Conservation (phyloP, 192 early-diverging fungal species). For the Podochytrium sp. region DNA sequence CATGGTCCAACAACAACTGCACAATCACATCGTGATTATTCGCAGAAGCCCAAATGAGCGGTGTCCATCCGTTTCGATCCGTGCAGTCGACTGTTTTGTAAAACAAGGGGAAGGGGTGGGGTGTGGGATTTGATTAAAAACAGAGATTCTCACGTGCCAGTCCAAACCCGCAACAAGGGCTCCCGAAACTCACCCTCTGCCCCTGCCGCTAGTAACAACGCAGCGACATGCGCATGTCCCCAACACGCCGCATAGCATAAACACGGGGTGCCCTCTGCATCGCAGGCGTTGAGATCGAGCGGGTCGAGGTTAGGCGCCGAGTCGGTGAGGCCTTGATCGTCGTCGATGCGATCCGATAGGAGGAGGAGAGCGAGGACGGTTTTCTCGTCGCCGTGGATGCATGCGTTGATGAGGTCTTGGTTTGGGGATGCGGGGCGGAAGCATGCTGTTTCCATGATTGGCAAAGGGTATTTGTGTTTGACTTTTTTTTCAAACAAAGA, state of each 20-base stretch:
- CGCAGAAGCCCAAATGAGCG: conserved; percentile 92
- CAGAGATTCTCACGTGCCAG: background rate
- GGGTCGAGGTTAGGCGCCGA: too few species aligned
- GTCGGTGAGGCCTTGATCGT: too few species aligned
- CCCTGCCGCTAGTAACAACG: conserved; percentile 73
- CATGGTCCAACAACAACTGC: conserved; percentile 74
- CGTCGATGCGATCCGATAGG: background rate
- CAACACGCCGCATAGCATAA: conserved; percentile 90
- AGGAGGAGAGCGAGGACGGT: background rate
- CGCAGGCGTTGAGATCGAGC: conserved; percentile 78
- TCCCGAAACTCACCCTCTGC: conserved; percentile 81
- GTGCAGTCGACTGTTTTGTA: background rate
- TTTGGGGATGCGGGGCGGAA: background rate
- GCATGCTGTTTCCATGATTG: too few species aligned
- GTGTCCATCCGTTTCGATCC: conserved; percentile 79
- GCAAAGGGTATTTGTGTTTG: too few species aligned
- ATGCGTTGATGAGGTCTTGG: background rate
- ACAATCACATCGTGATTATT: conserved; percentile 78
- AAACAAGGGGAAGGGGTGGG: background rate
- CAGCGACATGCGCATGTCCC: conserved; percentile 75
- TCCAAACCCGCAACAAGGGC: too few species aligned
- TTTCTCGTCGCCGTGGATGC: background rate
- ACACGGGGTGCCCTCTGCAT: conserved; percentile 86
- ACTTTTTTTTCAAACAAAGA: too few species aligned
- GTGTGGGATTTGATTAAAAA: background rate